Base-by-base conservation (phyloP, 805 yeast genomes). In the Candida awuae region DNA sequence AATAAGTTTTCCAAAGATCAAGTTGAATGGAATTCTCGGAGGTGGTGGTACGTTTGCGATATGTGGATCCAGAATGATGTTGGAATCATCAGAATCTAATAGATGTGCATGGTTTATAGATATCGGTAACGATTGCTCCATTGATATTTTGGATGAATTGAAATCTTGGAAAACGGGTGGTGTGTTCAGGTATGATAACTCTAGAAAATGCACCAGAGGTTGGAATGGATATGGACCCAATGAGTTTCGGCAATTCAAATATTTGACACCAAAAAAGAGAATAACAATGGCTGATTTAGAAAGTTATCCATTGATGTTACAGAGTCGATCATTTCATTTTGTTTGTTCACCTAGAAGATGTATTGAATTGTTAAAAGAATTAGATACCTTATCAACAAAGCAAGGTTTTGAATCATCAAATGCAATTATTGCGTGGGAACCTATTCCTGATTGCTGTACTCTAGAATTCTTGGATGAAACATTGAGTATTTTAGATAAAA, bases 21-120 rank as follows among this genome's bases (percentile, higher is more conserved):
- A 62, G 18, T 66, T 63, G 47, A 55, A 50, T 45, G 57, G 84
- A 54, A 67, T 88, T 7, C 66, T 84, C 34, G 97, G 97, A 1
- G 97, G 97, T 2, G 97, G 88, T 2, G 96, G 94, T 0, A 74
- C 90, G 1, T 88, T 72, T 56, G 87, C 87, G 2, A 72, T 78
- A 1, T 62, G 82, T 13, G 96, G 96, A 0, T 77, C 85, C 0
- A 63, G 88, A 18, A 64, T 84, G 35, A 64, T 76, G 1, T 53
- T 73, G 8, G 69, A 74, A 0, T 41, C 51, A 0, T 45, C 45
- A 0, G 42, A 56, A 16, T 61, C 74, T 0, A 29, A 46, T 4
- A 53, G 53, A 7, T 66, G 79, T n/a, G 70, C 78, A 2, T 82
- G 88, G 63, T 73, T 88, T 9, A 70, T 87, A 1, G 97, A 88